Evolutionary conservation across 2,329 filamentous ascomycete species (phyloP).

Genomic region (Periconia sp.): DNA sequence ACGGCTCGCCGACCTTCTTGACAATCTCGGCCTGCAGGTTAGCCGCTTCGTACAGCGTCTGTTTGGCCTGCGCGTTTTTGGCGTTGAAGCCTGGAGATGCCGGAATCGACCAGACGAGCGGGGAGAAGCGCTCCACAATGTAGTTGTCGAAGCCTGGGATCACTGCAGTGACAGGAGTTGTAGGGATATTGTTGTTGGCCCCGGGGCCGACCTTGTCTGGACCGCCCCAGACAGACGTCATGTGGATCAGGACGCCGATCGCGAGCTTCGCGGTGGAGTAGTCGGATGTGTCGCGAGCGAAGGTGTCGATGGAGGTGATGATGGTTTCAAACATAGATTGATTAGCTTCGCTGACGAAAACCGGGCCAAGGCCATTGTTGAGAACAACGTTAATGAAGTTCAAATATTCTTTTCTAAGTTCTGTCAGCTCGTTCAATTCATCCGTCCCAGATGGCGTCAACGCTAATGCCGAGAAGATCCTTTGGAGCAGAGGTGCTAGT

Average conservation of each 20-base stretch:
- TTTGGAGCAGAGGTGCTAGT: conserved; percentile 83
- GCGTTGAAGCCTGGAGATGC: conserved; percentile 77
- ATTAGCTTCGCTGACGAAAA: conserved; percentile 87
- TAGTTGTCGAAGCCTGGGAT: conserved; percentile 90
- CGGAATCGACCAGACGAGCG: conserved; percentile 86
- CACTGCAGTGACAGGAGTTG: conserved; percentile 53
- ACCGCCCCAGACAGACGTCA: conserved; percentile 89
- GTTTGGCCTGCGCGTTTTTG: conserved; percentile 83
- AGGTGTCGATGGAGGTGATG: conserved; percentile 79
- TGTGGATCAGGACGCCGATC: conserved; percentile 78
- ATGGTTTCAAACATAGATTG: conserved; percentile 88
- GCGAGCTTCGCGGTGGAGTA: conserved; percentile 71
- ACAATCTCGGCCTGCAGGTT: conserved; percentile 87
- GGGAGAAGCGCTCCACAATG: conserved; percentile 85
- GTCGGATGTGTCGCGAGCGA: conserved; percentile 75
- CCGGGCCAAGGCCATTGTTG: conserved; percentile 83
- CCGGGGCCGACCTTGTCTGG: conserved; percentile 60
- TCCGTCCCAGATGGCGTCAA: conserved; percentile 89
- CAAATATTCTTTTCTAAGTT: conserved; percentile 91
- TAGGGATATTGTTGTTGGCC: conserved; percentile 30
- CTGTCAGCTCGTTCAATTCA: conserved; percentile 91
- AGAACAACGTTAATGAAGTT: conserved; percentile 89
- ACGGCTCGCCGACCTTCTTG: conserved; percentile 81
- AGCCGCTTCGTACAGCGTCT: conserved; percentile 86
- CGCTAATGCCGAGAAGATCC: conserved; percentile 82